A percentile compares a stretch with the other conserved stretches of the same genome.
Evolutionary conservation across 1,284 basidiomycete genomes (phyloP).

Genomic region (Microbotryum lychnidis-dioicae): DNA sequence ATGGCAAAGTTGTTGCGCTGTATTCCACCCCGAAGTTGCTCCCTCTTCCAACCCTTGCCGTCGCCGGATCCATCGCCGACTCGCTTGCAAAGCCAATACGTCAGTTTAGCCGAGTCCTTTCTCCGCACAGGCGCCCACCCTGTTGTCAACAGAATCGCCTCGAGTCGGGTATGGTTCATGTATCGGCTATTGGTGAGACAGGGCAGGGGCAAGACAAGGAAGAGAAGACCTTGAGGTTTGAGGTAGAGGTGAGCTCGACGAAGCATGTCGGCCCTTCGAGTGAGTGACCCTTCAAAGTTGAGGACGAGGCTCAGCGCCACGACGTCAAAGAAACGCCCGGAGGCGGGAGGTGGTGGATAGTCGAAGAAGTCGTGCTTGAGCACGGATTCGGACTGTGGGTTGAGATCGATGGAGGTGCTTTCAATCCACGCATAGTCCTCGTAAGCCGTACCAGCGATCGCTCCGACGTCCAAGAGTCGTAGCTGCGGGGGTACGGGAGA

Average conservation of each 20-base stretch:
- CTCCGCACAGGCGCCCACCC: constrained; percentile 39
- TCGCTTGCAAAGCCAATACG: constrained; percentile 39
- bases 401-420: constrained; percentile 39
- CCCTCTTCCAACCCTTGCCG: constrained; percentile 38
- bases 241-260: constrained; percentile 32
- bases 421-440: constrained; percentile 38
- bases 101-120: constrained; percentile 40
- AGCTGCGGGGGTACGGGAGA: constrained; percentile 13
- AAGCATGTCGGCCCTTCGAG: constrained; percentile 32
- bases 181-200: constrained; percentile 41
- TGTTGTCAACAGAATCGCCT: constrained; percentile 35
- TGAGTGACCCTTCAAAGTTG: constrained; percentile 43
- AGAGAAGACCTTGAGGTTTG: constrained; percentile 37
- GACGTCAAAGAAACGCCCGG: constrained; percentile 37
- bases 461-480: constrained; percentile 43
- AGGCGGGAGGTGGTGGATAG: constrained; percentile 31
- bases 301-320: constrained; percentile 42
- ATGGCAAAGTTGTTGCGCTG: constrained; percentile 42
- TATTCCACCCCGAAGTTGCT: constrained; percentile 37
- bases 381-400: constrained; percentile 39
- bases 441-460: constrained; percentile 41
- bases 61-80: constrained; percentile 23
- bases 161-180: constrained; percentile 38
- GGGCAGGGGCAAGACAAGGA: constrained; percentile 42
- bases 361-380: constrained; percentile 40